phyloP scores from a whole-genome alignment of 495 filamentous ascomycete species.

The Aspergillus saccharolyticus region DNA sequence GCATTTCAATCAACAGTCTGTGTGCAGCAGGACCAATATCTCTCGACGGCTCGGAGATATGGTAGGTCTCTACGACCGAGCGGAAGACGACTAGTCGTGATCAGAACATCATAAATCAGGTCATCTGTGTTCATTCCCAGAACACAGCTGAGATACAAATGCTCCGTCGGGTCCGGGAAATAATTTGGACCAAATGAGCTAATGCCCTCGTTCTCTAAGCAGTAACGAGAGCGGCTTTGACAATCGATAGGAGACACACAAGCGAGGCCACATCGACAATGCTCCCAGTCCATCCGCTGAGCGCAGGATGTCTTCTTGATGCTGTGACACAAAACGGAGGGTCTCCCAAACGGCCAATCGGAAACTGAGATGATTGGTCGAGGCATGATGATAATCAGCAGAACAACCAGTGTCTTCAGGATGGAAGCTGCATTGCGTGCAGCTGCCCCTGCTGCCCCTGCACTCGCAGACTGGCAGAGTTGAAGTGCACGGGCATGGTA shows the following conservation, averaged over 20 bases:
- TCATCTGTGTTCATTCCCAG: slow-evolving; percentile 15
- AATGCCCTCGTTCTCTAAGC: slow-evolving; percentile 13
- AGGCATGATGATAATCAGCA: slow-evolving; percentile 20
- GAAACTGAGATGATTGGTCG: slow-evolving; percentile 13
- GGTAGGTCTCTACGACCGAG: slow-evolving; percentile 2
- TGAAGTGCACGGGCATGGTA: slow-evolving; percentile 7
- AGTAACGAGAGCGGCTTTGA: slow-evolving; percentile 15
- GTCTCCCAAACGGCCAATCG: slow-evolving; percentile 13
- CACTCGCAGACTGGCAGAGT: background rate
- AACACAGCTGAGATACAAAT: slow-evolving; percentile 13
- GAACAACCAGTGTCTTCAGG: slow-evolving; percentile 4
- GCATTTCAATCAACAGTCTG: slow-evolving; percentile 7
- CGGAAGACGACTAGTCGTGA: slow-evolving; percentile 14
- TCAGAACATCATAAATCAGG: slow-evolving; percentile 17
- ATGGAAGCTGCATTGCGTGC: background rate
- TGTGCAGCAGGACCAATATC: slow-evolving; percentile 10
- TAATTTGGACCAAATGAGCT: slow-evolving; percentile 11
- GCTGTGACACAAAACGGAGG: slow-evolving; percentile 8
- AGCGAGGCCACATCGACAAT: slow-evolving; percentile 18
- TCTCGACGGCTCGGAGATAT: slow-evolving; percentile 7
- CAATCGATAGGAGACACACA: slow-evolving; percentile 15
- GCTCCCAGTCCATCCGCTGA: slow-evolving; percentile 1
- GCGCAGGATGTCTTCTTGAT: background rate
- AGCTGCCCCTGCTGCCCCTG: background rate
- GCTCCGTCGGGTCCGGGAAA: slow-evolving; percentile 12